Base-by-base conservation (phyloP, 2,329 filamentous ascomycete genomes). In the Purpureocillium takamizusanense region DNA sequence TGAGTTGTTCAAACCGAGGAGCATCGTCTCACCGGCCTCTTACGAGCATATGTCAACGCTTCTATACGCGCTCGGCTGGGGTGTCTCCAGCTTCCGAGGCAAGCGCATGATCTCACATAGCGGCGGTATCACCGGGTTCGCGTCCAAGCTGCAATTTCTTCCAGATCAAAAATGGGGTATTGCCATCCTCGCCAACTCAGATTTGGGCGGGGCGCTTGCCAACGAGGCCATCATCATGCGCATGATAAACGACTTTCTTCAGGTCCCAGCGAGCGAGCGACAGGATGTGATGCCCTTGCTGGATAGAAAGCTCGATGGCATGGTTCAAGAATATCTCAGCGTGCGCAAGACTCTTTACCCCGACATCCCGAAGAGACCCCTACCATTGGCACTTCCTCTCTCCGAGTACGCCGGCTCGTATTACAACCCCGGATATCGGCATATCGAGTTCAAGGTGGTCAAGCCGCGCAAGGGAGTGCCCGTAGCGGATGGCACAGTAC, bases 341-440 rank as follows among this genome's bases (percentile, higher is more conserved):
- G 31, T 31, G 4, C 21, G 32, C 7, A 16, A 40, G 6, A 31
- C 12, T 7, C 14, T 43, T 4, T 48, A 42, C 35, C 46, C 46
- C 1, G 28, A 37, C 2, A 30, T 34, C 3, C 46, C 44, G 2
- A 21, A 40, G n/a, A 44, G 42, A 28, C 60, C 61, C 7, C 53
- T 64, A 7, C 46, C 57, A 6, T 61, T 60, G 7, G 48, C 56
- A 7, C 51, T 61, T 14, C 64, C 64, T 51, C 59, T 65, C 56
- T 62, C 38, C 64, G 21, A 25, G 5, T 25, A 25, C 10, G 21
- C 21, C 10, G 21, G 21, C 21, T 6, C 21, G 5, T 25, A 63
- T 50, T 56, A 58, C 41, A 59, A 63, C 48, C 30, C 36, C 0
- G 46, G 45, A 7, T 46, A 43, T 28, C 41, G 41, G 1, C 40